These are phyloP conservation scores for Allantophomopsis lycopodina DNA, from an alignment of 2,329 filamentous ascomycete genomes.

Conservation along the genomic window DNA sequence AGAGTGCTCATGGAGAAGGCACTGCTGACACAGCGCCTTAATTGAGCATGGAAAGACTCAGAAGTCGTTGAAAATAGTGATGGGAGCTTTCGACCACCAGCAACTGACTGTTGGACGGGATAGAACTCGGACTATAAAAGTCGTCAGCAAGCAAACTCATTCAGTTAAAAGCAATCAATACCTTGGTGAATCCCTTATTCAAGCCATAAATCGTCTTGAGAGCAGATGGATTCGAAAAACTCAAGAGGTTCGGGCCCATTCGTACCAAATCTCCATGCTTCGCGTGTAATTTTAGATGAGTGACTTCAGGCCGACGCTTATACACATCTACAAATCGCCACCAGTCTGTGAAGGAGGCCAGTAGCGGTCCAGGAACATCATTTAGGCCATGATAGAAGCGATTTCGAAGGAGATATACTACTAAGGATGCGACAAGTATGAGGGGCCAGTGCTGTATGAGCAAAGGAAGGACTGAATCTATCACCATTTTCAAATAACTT, in stretches of 20 bases:
- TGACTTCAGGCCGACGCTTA: slow-evolving; percentile 49
- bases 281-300: slow-evolving; percentile 52
- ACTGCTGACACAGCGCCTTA: slow-evolving; percentile 61
- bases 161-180: slow-evolving; percentile 16
- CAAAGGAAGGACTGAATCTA: slow-evolving; percentile 6
- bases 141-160: slow-evolving; percentile 2
- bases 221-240: slow-evolving; percentile 60
- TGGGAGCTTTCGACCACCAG: slow-evolving; percentile 51
- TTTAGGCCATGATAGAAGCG: slow-evolving; percentile 43
- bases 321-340: slow-evolving; percentile 64
- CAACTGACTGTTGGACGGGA: slow-evolving; percentile 60
- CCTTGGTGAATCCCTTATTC: slow-evolving; percentile 72
- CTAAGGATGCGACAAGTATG: slow-evolving; percentile 18
- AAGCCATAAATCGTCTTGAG: slow-evolving; percentile 68
- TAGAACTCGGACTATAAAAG: slow-evolving; percentile 59
- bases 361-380: slow-evolving; percentile 57
- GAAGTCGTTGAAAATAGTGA: slow-evolving; percentile 68
- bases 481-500: slow-evolving; percentile 5
- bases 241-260: slow-evolving; percentile 59
- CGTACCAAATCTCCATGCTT: slow-evolving; percentile 64
- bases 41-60: slow-evolving; percentile 61
- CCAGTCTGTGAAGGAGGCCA: slow-evolving; percentile 57
- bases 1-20: slow-evolving; percentile 68
- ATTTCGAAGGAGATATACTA: slow-evolving; percentile 31
- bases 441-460: slow-evolving; percentile 26